Percentiles rank a stretch among this genome's conserved stretches.
Evolutionary conservation across 2,329 filamentous ascomycete genomes (phyloP).

Genomic region (Ceratocystis cacaofunesta): DNA sequence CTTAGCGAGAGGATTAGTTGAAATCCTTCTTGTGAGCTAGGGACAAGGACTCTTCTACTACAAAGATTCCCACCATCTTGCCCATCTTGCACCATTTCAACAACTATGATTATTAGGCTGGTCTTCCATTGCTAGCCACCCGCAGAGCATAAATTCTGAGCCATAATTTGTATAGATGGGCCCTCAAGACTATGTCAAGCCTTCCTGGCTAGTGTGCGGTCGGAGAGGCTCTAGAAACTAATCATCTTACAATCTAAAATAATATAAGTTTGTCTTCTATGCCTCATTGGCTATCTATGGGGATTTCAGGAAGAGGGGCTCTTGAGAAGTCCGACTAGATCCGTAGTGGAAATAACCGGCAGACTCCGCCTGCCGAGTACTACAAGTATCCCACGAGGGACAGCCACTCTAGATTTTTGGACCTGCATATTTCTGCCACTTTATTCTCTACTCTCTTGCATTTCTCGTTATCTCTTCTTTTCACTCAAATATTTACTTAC

Average conservation of each 20-base stretch:
- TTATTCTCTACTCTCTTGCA: background rate
- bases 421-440: no score
- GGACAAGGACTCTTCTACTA: no score
- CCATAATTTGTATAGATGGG: no score
- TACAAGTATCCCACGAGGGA: background rate
- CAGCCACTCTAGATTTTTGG: background rate
- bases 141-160: no score
- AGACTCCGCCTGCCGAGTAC: background rate
- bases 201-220: no score
- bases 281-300: background rate
- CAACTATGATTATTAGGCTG: no score
- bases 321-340: background rate
- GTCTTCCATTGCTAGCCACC: no score
- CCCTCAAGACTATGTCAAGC: no score
- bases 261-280: background rate
- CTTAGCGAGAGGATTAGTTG: no score
- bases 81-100: no score
- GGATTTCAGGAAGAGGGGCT: background rate
- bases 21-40: no score
- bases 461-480: background rate
- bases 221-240: background rate
- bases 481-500: background rate
- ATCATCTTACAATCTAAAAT: background rate
- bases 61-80: no score
- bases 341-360: conserved; percentile 1